A percentile compares a stretch with the other conserved stretches of the same genome.
Evolutionary conservation across 495 filamentous ascomycete species (phyloP).

Genomic region (Pseudevernia furfuracea): DNA sequence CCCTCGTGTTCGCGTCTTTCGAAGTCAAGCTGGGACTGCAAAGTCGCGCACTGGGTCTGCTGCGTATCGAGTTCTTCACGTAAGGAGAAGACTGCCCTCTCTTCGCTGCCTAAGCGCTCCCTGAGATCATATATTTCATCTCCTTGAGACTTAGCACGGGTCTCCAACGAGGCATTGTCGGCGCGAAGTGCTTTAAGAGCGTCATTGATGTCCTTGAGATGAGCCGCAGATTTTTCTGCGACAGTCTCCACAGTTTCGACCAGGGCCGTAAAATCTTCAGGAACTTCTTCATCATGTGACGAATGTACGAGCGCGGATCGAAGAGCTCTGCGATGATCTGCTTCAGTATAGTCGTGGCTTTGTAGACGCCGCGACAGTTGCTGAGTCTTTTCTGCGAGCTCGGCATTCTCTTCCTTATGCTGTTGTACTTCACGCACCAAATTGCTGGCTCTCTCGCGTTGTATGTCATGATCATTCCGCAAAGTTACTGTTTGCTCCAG

Average conservation of each 20-base stretch:
- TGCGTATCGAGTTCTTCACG: constrained; percentile 45
- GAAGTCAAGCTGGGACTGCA: constrained; percentile 58
- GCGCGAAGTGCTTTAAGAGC: constrained; percentile 22
- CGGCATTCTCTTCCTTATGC: constrained; percentile 44
- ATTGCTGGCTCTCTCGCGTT: constrained; percentile 45
- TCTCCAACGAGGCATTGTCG: constrained; percentile 44
- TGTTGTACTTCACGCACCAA: constrained; percentile 48
- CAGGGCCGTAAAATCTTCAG: constrained; percentile 51
- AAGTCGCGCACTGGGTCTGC: constrained; percentile 46
- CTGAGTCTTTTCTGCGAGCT: constrained; percentile 39
- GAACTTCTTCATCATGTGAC: constrained; percentile 46
- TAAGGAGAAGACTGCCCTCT: constrained; percentile 35
- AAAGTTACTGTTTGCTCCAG: constrained; percentile 48
- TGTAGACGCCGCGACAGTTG: constrained; percentile 41
- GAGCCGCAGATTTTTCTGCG: constrained; percentile 35
- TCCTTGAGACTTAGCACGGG: constrained; percentile 39
- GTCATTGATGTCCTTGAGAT: constrained; percentile 20
- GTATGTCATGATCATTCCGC: constrained; percentile 48
- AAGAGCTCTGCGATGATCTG: constrained; percentile 48
- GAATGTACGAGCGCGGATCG: constrained; percentile 55
- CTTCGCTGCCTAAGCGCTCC: constrained; percentile 41
- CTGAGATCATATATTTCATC: constrained; percentile 35
- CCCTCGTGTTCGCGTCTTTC: constrained; percentile 56
- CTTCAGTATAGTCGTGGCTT: constrained; percentile 44
- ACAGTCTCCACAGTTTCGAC: constrained; percentile 56